These are phyloP conservation scores for Cylindrotheca closterium DNA, from an alignment of 108 stramenopile species.

Conservation along the genomic window DNA sequence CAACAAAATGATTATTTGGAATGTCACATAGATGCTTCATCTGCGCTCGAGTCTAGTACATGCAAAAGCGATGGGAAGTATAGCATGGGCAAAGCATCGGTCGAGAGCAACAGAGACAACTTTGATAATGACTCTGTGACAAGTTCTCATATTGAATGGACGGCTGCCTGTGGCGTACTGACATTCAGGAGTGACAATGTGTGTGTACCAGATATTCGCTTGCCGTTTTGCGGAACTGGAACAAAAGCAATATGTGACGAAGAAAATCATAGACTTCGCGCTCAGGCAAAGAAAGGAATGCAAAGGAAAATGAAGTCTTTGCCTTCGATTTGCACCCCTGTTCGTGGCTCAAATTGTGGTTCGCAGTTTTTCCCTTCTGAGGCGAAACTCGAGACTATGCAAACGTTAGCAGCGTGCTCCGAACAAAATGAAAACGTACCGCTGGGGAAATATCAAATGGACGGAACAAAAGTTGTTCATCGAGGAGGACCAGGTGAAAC, in stretches of 20 bases:
- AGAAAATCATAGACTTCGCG: neutral
- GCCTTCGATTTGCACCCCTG: neutral
- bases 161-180: slow-evolving; percentile 27
- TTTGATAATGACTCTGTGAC: slow-evolving; percentile 4
- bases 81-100: neutral
- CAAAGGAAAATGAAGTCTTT: neutral
- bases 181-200: slow-evolving; percentile 18
- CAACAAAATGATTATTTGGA: no score
- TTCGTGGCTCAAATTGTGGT: no score
- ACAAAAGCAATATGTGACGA: neutral
- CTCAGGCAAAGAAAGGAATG: neutral
- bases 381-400: no score
- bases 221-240: slow-evolving; percentile 18
- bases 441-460: no score
- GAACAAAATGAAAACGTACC: no score
- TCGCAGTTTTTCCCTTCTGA: no score
- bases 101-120: neutral
- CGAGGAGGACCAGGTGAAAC: no score
- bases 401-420: no score
- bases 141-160: slow-evolving; percentile 26
- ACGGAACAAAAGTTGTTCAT: no score
- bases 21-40: no score
- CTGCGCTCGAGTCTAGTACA: no score
- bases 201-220: slow-evolving; percentile 16
- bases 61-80: neutral